phyloP scores from a whole-genome alignment of 108 stramenopile species.

The Bacterosira constricta region DNA sequence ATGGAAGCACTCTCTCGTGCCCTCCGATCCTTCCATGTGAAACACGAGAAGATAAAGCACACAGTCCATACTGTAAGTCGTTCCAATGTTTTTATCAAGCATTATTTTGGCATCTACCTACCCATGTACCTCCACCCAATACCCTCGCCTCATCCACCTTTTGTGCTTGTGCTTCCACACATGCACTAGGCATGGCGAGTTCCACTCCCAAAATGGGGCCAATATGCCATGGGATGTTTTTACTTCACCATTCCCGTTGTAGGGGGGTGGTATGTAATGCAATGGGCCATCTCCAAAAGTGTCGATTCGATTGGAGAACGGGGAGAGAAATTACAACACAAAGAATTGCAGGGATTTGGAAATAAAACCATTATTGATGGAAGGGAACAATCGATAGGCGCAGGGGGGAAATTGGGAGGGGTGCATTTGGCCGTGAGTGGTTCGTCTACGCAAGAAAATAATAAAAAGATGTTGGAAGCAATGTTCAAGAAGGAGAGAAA shows the following conservation, averaged over 20 bases:
- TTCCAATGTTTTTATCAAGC: neutral
- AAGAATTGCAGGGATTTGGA: constrained; percentile 56
- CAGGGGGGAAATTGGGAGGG: constrained; percentile 73
- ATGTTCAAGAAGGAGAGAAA: constrained; percentile 55
- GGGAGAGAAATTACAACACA: constrained; percentile 53
- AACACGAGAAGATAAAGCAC: constrained; percentile 47
- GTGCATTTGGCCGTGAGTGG: constrained; percentile 74
- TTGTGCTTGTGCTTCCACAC: too few species aligned
- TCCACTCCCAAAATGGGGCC: constrained; percentile 71
- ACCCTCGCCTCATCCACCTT: too few species aligned
- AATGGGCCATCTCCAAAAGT: constrained; percentile 65
- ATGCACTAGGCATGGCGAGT: constrained; percentile 71
- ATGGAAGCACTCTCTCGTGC: constrained; percentile 29
- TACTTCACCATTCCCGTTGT: constrained; percentile 55
- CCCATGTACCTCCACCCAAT: too few species aligned
- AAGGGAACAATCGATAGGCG: constrained; percentile 55
- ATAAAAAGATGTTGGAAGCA: constrained; percentile 65
- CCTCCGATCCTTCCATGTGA: constrained; percentile 43
- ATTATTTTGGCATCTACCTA: neutral
- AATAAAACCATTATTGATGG: constrained; percentile 52
- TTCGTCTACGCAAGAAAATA: constrained; percentile 58
- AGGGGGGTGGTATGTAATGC: constrained; percentile 70
- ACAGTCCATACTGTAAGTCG: constrained; percentile 40
- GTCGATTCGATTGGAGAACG: constrained; percentile 68
- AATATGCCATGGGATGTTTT: neutral